A percentile compares a stretch with the other conserved stretches of the same genome.
Conservation (phyloP, 495 filamentous ascomycete genomes). For the Penicillium goetzii region DNA sequence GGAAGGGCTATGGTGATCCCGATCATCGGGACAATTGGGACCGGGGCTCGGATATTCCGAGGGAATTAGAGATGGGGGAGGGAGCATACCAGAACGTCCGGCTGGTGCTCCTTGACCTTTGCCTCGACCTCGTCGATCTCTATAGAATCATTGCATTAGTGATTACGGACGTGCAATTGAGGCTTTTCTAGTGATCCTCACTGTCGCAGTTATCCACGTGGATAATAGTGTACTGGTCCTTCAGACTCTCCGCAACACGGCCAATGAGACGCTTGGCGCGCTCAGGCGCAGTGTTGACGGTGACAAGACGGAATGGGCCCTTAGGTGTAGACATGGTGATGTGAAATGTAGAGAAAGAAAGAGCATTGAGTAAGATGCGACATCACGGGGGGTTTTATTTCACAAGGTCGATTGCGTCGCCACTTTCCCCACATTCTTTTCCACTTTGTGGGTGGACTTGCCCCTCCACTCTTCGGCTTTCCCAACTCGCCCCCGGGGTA, state of each 20-base stretch:
- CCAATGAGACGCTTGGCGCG: conserved; percentile 65
- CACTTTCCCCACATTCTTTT: conserved; percentile 31
- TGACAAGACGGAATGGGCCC: conserved; percentile 64
- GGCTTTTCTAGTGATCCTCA: conserved; percentile 28
- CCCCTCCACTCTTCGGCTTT: conserved; percentile 21
- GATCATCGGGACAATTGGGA: background rate
- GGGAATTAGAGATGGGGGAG: background rate
- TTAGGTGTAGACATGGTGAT: conserved; percentile 51
- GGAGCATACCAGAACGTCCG: conserved; percentile 53
- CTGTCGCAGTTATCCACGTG: conserved; percentile 62
- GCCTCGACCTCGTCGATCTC: conserved; percentile 56
- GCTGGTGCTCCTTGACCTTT: conserved; percentile 53
- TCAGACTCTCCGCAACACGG: conserved; percentile 58
- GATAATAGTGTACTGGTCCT: conserved; percentile 62
- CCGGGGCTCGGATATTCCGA: conserved; percentile 20
- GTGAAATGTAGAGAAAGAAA: conserved; percentile 1
- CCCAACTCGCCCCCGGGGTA: conserved; percentile 25
- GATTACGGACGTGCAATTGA: background rate
- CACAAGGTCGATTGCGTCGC: conserved; percentile 13
- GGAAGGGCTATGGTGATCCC: background rate
- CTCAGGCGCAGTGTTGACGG: conserved; percentile 71
- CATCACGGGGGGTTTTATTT: conserved; percentile 21
- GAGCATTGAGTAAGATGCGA: background rate
- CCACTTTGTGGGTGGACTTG: conserved; percentile 24
- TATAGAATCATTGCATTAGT: conserved; percentile 21